Conservation (phyloP, 495 filamentous ascomycete genomes). For the Penicillium cosmopolitanum region DNA sequence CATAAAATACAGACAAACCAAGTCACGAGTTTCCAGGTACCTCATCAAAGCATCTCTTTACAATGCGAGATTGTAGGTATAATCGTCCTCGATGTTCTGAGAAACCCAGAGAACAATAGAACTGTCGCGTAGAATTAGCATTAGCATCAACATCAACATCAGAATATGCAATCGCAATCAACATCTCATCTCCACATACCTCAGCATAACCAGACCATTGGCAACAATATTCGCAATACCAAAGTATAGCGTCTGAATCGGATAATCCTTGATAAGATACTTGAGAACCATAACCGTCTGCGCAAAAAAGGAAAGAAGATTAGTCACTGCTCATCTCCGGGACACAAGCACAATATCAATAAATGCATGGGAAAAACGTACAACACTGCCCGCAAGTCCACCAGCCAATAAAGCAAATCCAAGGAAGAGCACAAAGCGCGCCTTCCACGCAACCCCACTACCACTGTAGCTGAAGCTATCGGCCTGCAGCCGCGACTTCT, state of each 20-base stretch:
- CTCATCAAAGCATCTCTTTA: slow-evolving; percentile 33
- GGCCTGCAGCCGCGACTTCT: slow-evolving; percentile 83
- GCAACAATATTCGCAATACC: slow-evolving; percentile 91
- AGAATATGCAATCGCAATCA: not conserved
- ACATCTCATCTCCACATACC: slow-evolving; percentile 55
- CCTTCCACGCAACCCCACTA: slow-evolving; percentile 92
- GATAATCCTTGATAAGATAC: slow-evolving; percentile 78
- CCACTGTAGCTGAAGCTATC: slow-evolving; percentile 89
- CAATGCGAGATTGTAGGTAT: slow-evolving; percentile 91
- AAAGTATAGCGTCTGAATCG: slow-evolving; percentile 86
- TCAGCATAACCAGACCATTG: slow-evolving; percentile 86
- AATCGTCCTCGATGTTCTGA: slow-evolving; percentile 99
- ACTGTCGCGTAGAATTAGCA: slow-evolving; percentile 43
- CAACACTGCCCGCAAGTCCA: slow-evolving; percentile 88
- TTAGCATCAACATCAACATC: not conserved
- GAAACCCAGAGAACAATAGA: slow-evolving; percentile 92
- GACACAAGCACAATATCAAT: not conserved
- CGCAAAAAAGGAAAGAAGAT: slow-evolving; percentile 6
- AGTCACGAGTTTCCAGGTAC: not conserved
- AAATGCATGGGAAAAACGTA: slow-evolving; percentile 24
- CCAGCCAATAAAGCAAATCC: slow-evolving; percentile 95
- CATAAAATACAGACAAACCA: slow-evolving; percentile 30
- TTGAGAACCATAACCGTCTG: slow-evolving; percentile 88
- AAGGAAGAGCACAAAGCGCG: slow-evolving; percentile 89
- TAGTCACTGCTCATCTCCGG: slow-evolving; percentile 7